A percentile compares a stretch with the other conserved stretches of the same genome.
Conservation (phyloP, 345 rosid species). For the Melaleuca quinquenervia region DNA sequence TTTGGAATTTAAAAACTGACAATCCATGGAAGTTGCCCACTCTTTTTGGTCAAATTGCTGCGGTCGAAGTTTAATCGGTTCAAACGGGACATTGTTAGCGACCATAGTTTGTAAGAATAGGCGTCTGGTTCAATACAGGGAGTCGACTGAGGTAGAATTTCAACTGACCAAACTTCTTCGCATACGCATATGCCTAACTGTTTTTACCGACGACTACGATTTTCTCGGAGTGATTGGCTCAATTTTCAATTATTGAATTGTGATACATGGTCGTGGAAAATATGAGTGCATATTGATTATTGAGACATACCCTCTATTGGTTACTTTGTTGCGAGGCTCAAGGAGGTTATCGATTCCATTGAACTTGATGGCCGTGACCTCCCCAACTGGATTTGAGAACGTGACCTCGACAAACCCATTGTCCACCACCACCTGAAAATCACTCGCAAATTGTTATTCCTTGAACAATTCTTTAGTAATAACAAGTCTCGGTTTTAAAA, state of each 20-base stretch:
- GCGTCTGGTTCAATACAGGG: neutral
- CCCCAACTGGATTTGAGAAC: slow-evolving; percentile 15
- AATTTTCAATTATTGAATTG: neutral
- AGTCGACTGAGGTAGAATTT: neutral
- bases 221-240: neutral
- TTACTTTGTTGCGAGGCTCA: neutral
- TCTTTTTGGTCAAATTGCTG: neutral
- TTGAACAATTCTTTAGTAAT: neutral
- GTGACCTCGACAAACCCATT: slow-evolving; percentile 27
- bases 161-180: neutral
- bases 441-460: neutral
- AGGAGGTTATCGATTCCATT: slow-evolving; percentile 21
- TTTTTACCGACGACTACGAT: neutral
- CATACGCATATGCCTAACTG: neutral
- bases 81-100: neutral
- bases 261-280: neutral
- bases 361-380: slow-evolving; percentile 14
- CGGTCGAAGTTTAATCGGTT: neutral
- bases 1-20: neutral
- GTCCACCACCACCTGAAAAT: slow-evolving; percentile 18
- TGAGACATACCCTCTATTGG: neutral
- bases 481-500: neutral
- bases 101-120: neutral
- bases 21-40: neutral
- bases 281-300: neutral